phyloP scores from a whole-genome alignment of 1,284 basidiomycete genomes.

The Prillingera fragicola region DNA sequence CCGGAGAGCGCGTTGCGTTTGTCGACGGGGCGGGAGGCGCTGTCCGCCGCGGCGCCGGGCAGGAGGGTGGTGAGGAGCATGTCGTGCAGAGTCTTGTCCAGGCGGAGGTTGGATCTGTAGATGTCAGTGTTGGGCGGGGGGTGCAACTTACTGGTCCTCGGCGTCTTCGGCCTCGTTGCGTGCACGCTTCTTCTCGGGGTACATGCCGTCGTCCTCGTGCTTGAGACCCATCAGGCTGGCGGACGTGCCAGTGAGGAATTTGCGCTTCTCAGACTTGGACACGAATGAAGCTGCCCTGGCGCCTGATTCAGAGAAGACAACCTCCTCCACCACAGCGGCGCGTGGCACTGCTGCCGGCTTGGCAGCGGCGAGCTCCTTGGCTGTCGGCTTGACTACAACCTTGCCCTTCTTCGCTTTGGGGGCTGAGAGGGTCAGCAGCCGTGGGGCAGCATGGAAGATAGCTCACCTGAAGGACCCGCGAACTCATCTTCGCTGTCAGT shows the following conservation, averaged over 20 bases:
- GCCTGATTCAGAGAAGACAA: constrained; percentile 35
- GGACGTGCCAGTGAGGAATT: constrained; percentile 43
- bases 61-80: constrained; percentile 46
- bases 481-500: constrained; percentile 40
- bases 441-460: not conserved
- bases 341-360: not conserved
- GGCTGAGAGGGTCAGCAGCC: not conserved
- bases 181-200: constrained; percentile 18
- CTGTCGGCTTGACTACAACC: constrained; percentile 2
- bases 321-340: constrained; percentile 29
- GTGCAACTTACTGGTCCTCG: constrained; percentile 30
- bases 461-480: constrained; percentile 4
- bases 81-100: constrained; percentile 47
- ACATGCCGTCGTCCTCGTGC: constrained; percentile 18
- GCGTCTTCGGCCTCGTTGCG: constrained; percentile 27
- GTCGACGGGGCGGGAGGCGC: constrained; percentile 38
- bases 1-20: constrained; percentile 42
- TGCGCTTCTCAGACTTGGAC: constrained; percentile 41
- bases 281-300: not conserved
- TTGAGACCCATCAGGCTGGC: constrained; percentile 46
- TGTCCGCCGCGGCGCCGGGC: constrained; percentile 23
- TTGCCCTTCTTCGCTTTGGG: too few relatives aligned
- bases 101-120: constrained; percentile 33
- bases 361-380: not conserved
- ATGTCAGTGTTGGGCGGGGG: not conserved